Conservation (phyloP, 768 basidiomycete genomes). For the Phylloporus rhodoxanthus region DNA sequence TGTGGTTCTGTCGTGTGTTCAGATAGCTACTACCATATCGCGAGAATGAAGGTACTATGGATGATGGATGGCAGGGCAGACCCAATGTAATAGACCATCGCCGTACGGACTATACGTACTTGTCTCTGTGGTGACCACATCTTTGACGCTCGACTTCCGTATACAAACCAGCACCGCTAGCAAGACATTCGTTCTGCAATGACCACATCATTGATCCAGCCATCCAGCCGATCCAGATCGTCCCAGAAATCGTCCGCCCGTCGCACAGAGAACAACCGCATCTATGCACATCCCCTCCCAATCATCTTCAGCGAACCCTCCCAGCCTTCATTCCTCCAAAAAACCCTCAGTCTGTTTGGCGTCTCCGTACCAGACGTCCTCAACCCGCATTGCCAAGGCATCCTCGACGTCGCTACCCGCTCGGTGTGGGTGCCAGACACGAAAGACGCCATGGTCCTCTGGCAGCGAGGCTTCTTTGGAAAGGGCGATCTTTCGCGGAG, state of each 20-base stretch:
- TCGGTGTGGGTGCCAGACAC: conserved; percentile 79
- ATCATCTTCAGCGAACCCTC: conserved; percentile 39
- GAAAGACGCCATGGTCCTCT: conserved; percentile 64
- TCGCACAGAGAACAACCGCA: conserved; percentile 57
- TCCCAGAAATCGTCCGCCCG: conserved; percentile 47
- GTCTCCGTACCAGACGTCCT: conserved; percentile 53
- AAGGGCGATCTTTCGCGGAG: conserved; percentile 93
- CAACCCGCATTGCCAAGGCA: conserved; percentile 70
- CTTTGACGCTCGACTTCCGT: too few species aligned
- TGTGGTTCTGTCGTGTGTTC: background rate
- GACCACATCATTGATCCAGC: conserved; percentile 47
- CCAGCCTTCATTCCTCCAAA: conserved; percentile 38
- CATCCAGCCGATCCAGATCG: conserved; percentile 34
- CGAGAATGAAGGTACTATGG: background rate
- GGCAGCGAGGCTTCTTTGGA: conserved; percentile 93
- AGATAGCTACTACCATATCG: background rate
- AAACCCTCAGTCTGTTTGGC: conserved; percentile 50
- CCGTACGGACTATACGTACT: too few species aligned
- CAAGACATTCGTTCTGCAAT: too few species aligned
- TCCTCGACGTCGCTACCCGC: conserved; percentile 73
- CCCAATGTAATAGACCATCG: too few species aligned
- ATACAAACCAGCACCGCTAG: too few species aligned
- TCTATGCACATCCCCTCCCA: conserved; percentile 72
- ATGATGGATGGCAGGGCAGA: too few species aligned
- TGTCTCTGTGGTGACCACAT: too few species aligned